phyloP scores from a whole-genome alignment of 768 basidiomycete species.

The Leucosporidium scottii region DNA sequence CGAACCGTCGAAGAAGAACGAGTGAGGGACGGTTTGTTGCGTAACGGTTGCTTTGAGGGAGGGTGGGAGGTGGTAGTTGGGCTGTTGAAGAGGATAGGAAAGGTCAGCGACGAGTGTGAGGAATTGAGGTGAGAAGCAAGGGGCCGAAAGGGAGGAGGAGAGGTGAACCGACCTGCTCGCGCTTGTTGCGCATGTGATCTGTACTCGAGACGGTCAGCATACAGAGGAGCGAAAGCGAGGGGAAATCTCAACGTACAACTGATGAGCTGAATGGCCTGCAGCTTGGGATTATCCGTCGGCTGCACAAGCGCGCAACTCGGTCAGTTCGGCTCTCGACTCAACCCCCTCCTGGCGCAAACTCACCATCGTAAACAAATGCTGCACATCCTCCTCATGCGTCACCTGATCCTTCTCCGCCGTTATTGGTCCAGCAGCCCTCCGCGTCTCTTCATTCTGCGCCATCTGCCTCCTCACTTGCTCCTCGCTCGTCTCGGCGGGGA shows the following conservation, averaged over 20 bases:
- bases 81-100: constrained; percentile 49
- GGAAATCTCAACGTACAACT: constrained; percentile 37
- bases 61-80: constrained; percentile 76
- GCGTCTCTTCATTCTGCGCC: not conserved
- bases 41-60: constrained; percentile 81
- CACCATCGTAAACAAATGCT: not conserved
- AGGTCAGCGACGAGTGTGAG: constrained; percentile 43
- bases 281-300: constrained; percentile 5
- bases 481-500: not conserved
- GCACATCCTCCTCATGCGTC: not conserved
- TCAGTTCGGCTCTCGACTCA: too few relatives aligned
- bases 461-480: not conserved
- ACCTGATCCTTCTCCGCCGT: not conserved
- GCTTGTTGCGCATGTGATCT: constrained; percentile 76
- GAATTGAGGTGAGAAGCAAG: not conserved
- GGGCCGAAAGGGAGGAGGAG: not conserved
- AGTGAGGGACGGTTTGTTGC: constrained; percentile 79
- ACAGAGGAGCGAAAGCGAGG: not conserved
- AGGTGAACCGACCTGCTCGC: constrained; percentile 16
- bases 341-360: not conserved
- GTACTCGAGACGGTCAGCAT: constrained; percentile 36
- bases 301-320: too few relatives aligned
- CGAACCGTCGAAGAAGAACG: constrained; percentile 41
- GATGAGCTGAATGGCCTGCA: constrained; percentile 38
- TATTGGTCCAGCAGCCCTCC: not conserved